Evolutionary conservation across 2,329 filamentous ascomycete genomes (phyloP).

Genomic region (Bimuria novae-zelandiae): DNA sequence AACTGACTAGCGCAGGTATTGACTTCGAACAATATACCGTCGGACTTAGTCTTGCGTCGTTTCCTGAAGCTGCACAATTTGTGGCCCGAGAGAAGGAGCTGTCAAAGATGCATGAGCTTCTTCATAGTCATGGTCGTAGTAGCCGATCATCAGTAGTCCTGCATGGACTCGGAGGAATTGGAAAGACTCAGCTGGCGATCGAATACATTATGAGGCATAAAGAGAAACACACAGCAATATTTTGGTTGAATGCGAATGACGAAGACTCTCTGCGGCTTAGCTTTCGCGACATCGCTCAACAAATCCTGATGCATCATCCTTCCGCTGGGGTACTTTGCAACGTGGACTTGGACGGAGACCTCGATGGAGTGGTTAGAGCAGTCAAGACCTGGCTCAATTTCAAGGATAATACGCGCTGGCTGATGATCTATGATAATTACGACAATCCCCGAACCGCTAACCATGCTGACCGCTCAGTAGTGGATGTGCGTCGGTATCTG

Average conservation of each 20-base stretch:
- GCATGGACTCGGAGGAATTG: conserved; percentile 50
- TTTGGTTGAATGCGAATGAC: conserved; percentile 52
- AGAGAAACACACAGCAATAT: too few species aligned
- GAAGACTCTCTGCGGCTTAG: conserved; percentile 45
- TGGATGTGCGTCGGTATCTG: too few species aligned
- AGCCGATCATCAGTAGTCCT: conserved; percentile 26
- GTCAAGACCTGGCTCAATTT: conserved; percentile 48
- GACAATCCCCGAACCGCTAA: conserved; percentile 43
- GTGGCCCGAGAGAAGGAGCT: conserved; percentile 9
- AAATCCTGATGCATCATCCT: conserved; percentile 35
- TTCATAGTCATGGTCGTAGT: conserved; percentile 2
- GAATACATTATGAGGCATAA: too few species aligned
- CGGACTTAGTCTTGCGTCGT: conserved; percentile 12
- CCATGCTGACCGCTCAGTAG: conserved; percentile 13
- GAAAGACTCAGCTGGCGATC: too few species aligned
- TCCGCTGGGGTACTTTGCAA: conserved; percentile 24
- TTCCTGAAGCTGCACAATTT: conserved; percentile 17
- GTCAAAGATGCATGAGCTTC: conserved; percentile 8
- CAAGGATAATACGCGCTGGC: conserved; percentile 44
- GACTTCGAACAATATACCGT: conserved; percentile 17
- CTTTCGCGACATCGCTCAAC: conserved; percentile 33
- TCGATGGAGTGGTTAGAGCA: conserved; percentile 32
- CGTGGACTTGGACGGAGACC: conserved; percentile 25
- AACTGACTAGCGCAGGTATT: conserved; percentile 19
- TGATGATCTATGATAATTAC: conserved; percentile 51